Base-by-base conservation (phyloP, 2,329 filamentous ascomycete genomes). In the Raffaelea arxii region DNA sequence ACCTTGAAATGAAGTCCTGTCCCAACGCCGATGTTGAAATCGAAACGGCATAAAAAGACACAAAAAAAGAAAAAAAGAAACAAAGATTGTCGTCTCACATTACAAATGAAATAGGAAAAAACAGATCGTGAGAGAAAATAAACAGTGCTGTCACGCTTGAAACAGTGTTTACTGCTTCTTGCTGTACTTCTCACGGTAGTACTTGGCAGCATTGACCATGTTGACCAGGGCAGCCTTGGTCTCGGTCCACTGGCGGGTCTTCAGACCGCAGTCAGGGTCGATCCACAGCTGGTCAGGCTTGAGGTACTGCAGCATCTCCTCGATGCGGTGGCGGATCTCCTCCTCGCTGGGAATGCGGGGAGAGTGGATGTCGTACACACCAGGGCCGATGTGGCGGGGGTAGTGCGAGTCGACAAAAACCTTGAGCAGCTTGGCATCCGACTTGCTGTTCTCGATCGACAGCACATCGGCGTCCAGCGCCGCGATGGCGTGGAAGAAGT, bases 361-460 rank as follows among this genome's bases (percentile, higher is more conserved):
- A 56, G 88, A 94, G 86, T 98, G 92, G 76, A 98, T 98, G 73
- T 98, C 92, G 70, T 97, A 98, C 70, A 98, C 92, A 84, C 91
- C 92, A 55, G 92, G 92, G 55, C 92, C 92, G 60, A 98, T 98
- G 79, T 98, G 91, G 63, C 91, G 87, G 58, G 90, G 91, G 77
- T 97, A 97, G 52, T 84, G 86, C 72, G 92, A 86, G 68, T 97
- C 91, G 59, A 96, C 87, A 66, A 98, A 98, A 69, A 98, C 92
- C 74, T 91, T 86, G 66, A 98, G 85, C 58, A 98, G 84, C 85
- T 98, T 98, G 65, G 92, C 92, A 63, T 98, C 92, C 60, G 87
- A 94, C 85, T 98, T 98, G 85, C 86, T 94, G 87, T 98, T 98
- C 84, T 98, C 92, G 60, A 98, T 98, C 65, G 87, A 94, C 62